These are phyloP conservation scores for Pseudogymnoascus sp. DNA, from an alignment of 2,329 filamentous ascomycete species.

Conservation along the genomic window DNA sequence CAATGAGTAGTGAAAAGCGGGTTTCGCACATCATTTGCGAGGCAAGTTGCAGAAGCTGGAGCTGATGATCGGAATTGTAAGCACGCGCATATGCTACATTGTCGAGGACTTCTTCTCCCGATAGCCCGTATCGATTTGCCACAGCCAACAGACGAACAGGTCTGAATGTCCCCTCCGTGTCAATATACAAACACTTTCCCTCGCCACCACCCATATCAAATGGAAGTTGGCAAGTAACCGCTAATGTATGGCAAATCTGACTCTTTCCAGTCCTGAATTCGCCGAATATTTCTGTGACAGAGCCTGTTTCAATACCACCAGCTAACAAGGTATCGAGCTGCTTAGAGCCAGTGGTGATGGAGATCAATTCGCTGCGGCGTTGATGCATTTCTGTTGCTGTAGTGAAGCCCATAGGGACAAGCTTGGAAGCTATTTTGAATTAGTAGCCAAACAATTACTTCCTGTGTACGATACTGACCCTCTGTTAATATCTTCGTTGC, in stretches of 20 bases:
- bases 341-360: slow-evolving; percentile 96
- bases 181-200: slow-evolving; percentile 96
- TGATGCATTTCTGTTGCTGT: slow-evolving; percentile 99
- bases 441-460: slow-evolving; percentile 12
- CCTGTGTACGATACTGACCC: slow-evolving; percentile 46
- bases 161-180: slow-evolving; percentile 94
- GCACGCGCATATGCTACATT: slow-evolving; percentile 97
- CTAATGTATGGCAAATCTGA: slow-evolving; percentile 97
- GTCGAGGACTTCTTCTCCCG: slow-evolving; percentile 93
- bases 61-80: slow-evolving; percentile 97
- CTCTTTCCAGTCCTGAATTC: slow-evolving; percentile 98
- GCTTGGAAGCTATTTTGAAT: slow-evolving; percentile 64
- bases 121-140: slow-evolving; percentile 87
- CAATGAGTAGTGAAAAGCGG: slow-evolving; percentile 87
- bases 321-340: slow-evolving; percentile 91
- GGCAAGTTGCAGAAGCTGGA: slow-evolving; percentile 89
- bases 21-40: slow-evolving; percentile 99
- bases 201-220: slow-evolving; percentile 99
- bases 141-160: slow-evolving; percentile 86
- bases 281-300: slow-evolving; percentile 95
- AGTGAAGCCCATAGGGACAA: slow-evolving; percentile 98
- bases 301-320: slow-evolving; percentile 92
- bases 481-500: slow-evolving; percentile 85
- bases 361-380: slow-evolving; percentile 91
- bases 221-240: slow-evolving; percentile 92